Evolutionary conservation across 306 rosid genomes (phyloP).

Genomic region (Corylus heterophylla): DNA sequence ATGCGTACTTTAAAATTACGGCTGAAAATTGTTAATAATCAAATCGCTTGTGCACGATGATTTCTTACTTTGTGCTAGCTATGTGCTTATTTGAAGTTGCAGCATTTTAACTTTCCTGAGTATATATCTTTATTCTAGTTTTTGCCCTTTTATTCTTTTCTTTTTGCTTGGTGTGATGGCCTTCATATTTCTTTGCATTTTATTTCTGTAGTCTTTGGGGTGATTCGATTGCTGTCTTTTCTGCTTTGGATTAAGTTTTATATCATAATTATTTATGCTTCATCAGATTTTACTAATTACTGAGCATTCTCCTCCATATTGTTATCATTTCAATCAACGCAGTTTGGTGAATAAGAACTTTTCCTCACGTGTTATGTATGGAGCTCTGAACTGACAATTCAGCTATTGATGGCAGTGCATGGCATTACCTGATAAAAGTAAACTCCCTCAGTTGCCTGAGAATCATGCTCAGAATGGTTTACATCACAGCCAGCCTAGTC

Average conservation of each 20-base stretch:
- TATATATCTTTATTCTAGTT: background rate
- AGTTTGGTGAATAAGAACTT: background rate
- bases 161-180: background rate
- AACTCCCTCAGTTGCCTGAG: conserved; percentile 46
- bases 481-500: conserved; percentile 49
- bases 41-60: background rate
- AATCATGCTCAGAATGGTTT: conserved; percentile 55
- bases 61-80: background rate
- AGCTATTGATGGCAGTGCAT: conserved; percentile 55
- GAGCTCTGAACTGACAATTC: conserved; percentile 31
- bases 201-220: background rate
- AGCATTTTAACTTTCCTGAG: background rate
- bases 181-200: background rate
- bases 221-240: background rate
- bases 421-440: conserved; percentile 45
- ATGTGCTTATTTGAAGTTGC: background rate
- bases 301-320: background rate
- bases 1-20: background rate
- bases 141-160: background rate
- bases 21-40: conserved; percentile 1
- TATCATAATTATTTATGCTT: conserved; percentile 1
- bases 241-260: background rate
- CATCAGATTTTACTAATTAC: background rate
- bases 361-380: conserved; percentile 25
- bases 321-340: background rate